These are phyloP conservation scores for Neltuma alba DNA, from an alignment of 306 rosid genomes.

Conservation along the genomic window DNA sequence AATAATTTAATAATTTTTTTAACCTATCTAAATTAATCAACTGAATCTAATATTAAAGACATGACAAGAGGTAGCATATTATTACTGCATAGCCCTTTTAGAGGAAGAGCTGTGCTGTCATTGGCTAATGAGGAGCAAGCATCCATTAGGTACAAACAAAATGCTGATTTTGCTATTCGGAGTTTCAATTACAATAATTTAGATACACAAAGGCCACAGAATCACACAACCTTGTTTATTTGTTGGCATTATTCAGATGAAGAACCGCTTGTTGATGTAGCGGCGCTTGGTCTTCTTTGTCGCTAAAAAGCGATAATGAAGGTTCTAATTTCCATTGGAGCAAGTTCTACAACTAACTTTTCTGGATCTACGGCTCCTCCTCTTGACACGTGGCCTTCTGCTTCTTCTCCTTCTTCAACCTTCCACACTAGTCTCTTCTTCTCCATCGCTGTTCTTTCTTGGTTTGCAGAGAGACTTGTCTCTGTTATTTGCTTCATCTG, in stretches of 20 bases:
- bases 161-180: no score
- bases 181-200: no score
- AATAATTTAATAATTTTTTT: no score
- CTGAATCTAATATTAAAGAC: no score
- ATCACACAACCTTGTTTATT: not conserved
- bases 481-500: conserved; percentile 64
- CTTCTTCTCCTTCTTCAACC: conserved; percentile 45
- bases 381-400: conserved; percentile 41
- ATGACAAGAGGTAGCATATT: no score
- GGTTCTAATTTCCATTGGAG: conserved; percentile 76
- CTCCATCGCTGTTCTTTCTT: conserved; percentile 78
- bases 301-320: conserved; percentile 43
- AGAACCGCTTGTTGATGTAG: conserved; percentile 9
- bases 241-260: not conserved
- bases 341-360: conserved; percentile 61
- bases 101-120: no score
- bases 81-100: no score
- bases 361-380: conserved; percentile 71
- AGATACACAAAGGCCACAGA: no score
- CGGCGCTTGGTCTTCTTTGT: not conserved
- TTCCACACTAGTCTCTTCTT: conserved; percentile 70
- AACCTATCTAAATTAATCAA: no score
- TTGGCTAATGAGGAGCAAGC: no score
- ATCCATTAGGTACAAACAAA: no score
- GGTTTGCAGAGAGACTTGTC: conserved; percentile 76